Percentiles rank a stretch among this genome's conserved stretches.
These are phyloP conservation scores for Lodderomyces oxycetoniae DNA, from an alignment of 1,139 yeast genomes.

Conservation along the genomic window DNA sequence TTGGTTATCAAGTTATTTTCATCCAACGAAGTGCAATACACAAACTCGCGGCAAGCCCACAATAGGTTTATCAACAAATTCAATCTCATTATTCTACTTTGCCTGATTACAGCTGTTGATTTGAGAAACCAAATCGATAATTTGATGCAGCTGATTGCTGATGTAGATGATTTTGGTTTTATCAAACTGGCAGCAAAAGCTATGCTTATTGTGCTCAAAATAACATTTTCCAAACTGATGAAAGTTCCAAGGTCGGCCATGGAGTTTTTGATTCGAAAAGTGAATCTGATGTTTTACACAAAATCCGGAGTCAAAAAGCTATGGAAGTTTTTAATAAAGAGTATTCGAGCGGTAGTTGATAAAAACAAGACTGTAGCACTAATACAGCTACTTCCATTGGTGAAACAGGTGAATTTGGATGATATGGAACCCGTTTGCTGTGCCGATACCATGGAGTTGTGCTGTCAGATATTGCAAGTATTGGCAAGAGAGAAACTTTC, in stretches of 20 bases:
- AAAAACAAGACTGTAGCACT: background rate
- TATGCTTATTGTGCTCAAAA: background rate
- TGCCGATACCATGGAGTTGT: background rate
- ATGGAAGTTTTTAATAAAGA: conserved; percentile 12
- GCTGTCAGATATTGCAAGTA: no score
- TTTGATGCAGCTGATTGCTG: conserved; percentile 22
- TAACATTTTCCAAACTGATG: conserved; percentile 1
- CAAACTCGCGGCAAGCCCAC: conserved; percentile 21
- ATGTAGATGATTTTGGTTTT: conserved; percentile 24
- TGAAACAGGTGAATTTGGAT: conserved; percentile 1
- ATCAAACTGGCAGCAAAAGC: conserved; percentile 13
- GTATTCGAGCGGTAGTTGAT: conserved; percentile 2
- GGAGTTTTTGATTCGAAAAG: conserved; percentile 1
- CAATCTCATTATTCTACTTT: conserved; percentile 32
- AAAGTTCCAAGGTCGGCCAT: conserved; percentile 23
- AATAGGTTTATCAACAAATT: conserved; percentile 36
- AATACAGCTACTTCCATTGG: conserved; percentile 1
- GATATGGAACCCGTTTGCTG: background rate
- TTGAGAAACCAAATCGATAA: conserved; percentile 27
- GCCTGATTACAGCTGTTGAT: conserved; percentile 34
- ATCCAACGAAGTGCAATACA: conserved; percentile 34
- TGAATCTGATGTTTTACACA: conserved; percentile 3
- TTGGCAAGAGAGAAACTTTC: no score
- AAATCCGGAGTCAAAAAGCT: conserved; percentile 19
- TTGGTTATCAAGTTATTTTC: conserved; percentile 36